Percentiles rank a stretch among this genome's conserved stretches.
These are phyloP conservation scores for Paralagenidium karlingii DNA, from an alignment of 352 stramenopile genomes.

Conservation along the genomic window DNA sequence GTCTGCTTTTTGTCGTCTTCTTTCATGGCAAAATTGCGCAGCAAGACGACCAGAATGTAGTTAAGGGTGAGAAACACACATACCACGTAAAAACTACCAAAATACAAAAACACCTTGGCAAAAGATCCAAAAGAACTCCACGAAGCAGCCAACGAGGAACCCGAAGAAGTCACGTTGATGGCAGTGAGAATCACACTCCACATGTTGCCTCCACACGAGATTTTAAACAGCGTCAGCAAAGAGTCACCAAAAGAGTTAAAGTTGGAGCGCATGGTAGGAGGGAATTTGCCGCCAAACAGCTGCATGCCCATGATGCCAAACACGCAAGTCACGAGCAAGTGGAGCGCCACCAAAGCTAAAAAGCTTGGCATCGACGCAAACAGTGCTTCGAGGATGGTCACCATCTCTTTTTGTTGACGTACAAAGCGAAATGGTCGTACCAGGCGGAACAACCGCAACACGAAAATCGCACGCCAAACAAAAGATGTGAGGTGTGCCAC, in stretches of 20 bases:
- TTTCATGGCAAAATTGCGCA: conserved; percentile 79
- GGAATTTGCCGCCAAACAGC: conserved; percentile 66
- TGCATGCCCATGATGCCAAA: conserved; percentile 81
- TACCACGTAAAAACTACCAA: conserved; percentile 61
- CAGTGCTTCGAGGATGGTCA: conserved; percentile 58
- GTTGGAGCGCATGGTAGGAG: conserved; percentile 46
- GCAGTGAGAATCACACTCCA: conserved; percentile 60
- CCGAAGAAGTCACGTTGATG: neutral
- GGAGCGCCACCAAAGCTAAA: conserved; percentile 40
- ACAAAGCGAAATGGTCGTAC: conserved; percentile 64
- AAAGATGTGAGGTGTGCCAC: conserved; percentile 15
- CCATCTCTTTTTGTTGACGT: conserved; percentile 58
- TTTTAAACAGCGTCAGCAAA: conserved; percentile 79
- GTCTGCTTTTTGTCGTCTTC: conserved; percentile 66
- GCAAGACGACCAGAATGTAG: conserved; percentile 76
- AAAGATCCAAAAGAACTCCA: too few species aligned
- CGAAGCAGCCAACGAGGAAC: conserved; percentile 40
- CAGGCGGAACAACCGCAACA: conserved; percentile 67
- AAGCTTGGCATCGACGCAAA: conserved; percentile 55
- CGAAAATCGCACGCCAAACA: conserved; percentile 42
- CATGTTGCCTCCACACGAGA: conserved; percentile 65
- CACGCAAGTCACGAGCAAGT: conserved; percentile 53
- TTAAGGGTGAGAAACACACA: conserved; percentile 62
- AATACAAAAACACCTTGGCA: conserved; percentile 44
- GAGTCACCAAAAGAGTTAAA: conserved; percentile 79